phyloP scores from a whole-genome alignment of 495 filamentous ascomycete species.

The Aspergillus carlsbadensis region DNA sequence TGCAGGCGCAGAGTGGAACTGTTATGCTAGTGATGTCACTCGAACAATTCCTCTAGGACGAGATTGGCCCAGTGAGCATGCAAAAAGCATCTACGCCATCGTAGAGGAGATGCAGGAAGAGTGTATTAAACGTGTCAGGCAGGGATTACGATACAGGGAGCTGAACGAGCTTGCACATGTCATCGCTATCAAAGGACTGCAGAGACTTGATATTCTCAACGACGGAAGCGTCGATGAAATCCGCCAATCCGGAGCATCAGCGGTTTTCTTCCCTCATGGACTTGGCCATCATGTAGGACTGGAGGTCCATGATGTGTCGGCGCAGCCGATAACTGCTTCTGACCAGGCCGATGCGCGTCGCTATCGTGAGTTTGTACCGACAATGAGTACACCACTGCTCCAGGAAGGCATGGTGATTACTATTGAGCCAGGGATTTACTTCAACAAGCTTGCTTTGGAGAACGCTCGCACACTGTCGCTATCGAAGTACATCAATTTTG shows the following conservation, averaged over 20 bases:
- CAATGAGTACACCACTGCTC: conserved; percentile 41
- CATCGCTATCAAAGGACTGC: conserved; percentile 68
- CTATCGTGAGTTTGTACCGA: conserved; percentile 20
- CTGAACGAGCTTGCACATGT: conserved; percentile 69
- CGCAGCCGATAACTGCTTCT: conserved; percentile 44
- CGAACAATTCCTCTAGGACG: conserved; percentile 75
- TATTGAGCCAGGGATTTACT: conserved; percentile 88
- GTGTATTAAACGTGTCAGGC: conserved; percentile 64
- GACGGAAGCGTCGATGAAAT: conserved; percentile 62
- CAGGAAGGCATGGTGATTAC: conserved; percentile 77
- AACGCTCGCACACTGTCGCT: conserved; percentile 65
- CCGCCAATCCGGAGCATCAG: conserved; percentile 61
- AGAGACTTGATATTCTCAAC: conserved; percentile 64
- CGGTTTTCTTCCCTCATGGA: conserved; percentile 90
- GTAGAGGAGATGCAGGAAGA: conserved; percentile 82
- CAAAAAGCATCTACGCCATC: conserved; percentile 66
- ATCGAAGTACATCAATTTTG: conserved; percentile 72
- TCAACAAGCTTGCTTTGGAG: conserved; percentile 82
- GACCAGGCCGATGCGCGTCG: conserved; percentile 12
- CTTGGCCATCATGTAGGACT: conserved; percentile 87
- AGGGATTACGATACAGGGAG: conserved; percentile 64
- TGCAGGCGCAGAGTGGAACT: conserved; percentile 79
- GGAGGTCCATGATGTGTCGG: conserved; percentile 82
- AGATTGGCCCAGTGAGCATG: conserved; percentile 60
- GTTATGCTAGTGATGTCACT: conserved; percentile 90